Conservation (phyloP, 2,329 filamentous ascomycete species). For the Hymenoscyphus infarciens region DNA sequence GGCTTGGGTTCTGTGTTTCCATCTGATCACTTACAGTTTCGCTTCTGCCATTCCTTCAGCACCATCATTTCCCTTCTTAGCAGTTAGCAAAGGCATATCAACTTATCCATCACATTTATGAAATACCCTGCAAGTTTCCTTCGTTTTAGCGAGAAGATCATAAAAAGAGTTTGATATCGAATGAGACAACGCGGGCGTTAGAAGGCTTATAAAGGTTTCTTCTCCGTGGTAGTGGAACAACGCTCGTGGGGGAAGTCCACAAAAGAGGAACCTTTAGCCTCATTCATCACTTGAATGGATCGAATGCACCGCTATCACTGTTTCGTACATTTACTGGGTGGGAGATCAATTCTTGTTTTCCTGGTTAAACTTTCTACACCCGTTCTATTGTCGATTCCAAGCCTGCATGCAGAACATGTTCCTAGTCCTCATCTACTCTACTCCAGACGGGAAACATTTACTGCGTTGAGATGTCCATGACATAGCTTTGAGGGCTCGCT, state of each 20-base stretch:
- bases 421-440: neutral
- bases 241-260: neutral
- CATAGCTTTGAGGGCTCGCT: neutral
- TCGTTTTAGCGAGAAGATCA: neutral
- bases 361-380: neutral
- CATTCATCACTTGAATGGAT: neutral
- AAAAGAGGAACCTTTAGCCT: neutral
- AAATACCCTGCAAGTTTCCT: neutral
- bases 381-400: neutral
- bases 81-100: neutral
- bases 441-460: neutral
- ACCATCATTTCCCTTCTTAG: neutral
- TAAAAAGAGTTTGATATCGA: neutral
- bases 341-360: neutral
- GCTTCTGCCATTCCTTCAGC: neutral
- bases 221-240: neutral
- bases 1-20: neutral
- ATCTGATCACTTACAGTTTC: neutral
- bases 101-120: neutral
- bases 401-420: neutral
- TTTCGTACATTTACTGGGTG: neutral
- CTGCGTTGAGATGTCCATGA: neutral
- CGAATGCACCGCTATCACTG: neutral
- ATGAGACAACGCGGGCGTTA: neutral
- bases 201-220: neutral